Base-by-base conservation (phyloP, 202 grass and related monocot species). In the Schoenoplectus triqueter region DNA sequence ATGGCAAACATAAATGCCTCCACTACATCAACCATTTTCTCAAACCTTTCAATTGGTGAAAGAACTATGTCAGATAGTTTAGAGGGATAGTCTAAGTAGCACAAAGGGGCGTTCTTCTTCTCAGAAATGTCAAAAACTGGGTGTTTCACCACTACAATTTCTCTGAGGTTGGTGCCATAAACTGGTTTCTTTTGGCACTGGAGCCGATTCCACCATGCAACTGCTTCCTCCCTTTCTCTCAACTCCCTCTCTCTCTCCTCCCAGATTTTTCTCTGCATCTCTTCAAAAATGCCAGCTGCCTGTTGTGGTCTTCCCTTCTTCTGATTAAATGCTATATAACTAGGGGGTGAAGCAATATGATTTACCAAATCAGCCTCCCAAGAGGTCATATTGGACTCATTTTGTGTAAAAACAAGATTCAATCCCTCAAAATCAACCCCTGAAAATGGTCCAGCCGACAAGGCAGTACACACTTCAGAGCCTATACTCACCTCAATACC, bases 1-100 rank as follows among this genome's bases (percentile, higher is more conserved):
- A 99, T 99, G 20, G 96, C 93, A 89, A 94, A 99, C 82, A 92
- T 92, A 88, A 99, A 99, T 88, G 93, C 93, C 85, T 92, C 93
- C 69, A 99, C 82, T 85, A 99, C 47, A 88, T 94, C 87, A 64
- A 92, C 86, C 86, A 99, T 92, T 87, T 92, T 96, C 78, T 90
- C 86, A 62, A 99, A 96, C 18, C 91, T 89, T 66, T 94, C 89
- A 77, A 92, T 79, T 0, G 96, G 88, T 64, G 96, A 88, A 70
- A 99, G 82, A 87, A 94, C 84, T 81, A 99, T 87, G 86, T 99
- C 63, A 64, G 91, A 90, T 55, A 99, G 82, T 57, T 82, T 89
- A 13, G 93, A 96, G 63, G 96, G 90, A 87, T 90, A 94, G 64
- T 96, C 87, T 89, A 99, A 85, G 85, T 96, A 86, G 70, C 90